These are phyloP conservation scores for Mallotus nudiflorus DNA, from an alignment of 345 rosid genomes.

Conservation along the genomic window DNA sequence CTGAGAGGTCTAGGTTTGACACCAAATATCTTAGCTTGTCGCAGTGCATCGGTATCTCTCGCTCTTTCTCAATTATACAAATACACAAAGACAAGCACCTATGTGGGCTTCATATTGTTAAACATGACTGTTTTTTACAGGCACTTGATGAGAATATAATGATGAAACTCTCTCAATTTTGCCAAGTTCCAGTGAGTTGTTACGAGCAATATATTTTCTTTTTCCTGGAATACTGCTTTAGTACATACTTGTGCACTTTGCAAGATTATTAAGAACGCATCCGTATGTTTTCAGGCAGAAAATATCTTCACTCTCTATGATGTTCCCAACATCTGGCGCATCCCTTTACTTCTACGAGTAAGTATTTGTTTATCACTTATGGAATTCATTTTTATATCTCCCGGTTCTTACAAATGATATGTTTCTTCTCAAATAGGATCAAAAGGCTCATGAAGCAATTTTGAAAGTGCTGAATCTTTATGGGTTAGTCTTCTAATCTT, in stretches of 20 bases:
- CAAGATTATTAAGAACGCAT: neutral
- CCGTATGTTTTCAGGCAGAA: conserved; percentile 51
- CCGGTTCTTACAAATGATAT: neutral
- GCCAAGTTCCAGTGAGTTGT: conserved; percentile 74
- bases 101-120: conserved; percentile 8
- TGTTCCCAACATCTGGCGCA: conserved; percentile 95
- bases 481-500: conserved; percentile 45
- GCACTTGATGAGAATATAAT: conserved; percentile 81
- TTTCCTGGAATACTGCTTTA: too few species aligned
- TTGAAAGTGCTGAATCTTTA: conserved; percentile 67
- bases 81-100: neutral
- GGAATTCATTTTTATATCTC: neutral
- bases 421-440: conserved; percentile 58
- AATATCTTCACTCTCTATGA: conserved; percentile 81
- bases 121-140: conserved; percentile 40
- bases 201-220: neutral
- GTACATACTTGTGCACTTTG: neutral
- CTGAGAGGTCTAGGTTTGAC: conserved; percentile 85
- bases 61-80: neutral
- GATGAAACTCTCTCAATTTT: conserved; percentile 85
- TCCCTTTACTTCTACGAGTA: conserved; percentile 87
- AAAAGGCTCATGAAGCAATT: conserved; percentile 93
- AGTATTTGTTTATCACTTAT: conserved; percentile 22
- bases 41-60: conserved; percentile 63
- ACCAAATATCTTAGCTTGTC: conserved; percentile 91